phyloP scores from a whole-genome alignment of 2,329 filamentous ascomycete genomes.

The Nakataea oryzae region DNA sequence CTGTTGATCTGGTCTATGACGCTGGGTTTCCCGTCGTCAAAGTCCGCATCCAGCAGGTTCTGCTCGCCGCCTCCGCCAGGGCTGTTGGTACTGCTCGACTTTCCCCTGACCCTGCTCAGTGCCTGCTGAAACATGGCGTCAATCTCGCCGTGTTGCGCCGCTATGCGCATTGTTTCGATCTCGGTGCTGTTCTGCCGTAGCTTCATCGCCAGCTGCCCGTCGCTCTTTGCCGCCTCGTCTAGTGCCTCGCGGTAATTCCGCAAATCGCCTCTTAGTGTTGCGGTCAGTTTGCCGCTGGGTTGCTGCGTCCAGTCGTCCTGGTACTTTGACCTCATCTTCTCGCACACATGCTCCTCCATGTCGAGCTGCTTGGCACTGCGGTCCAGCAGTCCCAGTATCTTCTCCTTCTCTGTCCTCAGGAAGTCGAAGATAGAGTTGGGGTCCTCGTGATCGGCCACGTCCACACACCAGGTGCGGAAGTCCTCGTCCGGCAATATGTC shows the following conservation, averaged over 20 bases:
- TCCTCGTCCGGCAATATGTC: conserved; percentile 82
- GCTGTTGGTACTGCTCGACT: conserved; percentile 49
- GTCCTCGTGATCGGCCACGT: conserved; percentile 76
- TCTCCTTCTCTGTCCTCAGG: conserved; percentile 66
- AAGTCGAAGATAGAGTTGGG: conserved; percentile 71
- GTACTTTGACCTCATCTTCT: conserved; percentile 99
- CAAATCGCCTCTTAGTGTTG: conserved; percentile 78
- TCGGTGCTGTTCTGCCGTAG: conserved; percentile 78
- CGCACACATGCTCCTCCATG: conserved; percentile 94
- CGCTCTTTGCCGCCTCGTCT: conserved; percentile 80
- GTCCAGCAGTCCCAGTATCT: conserved; percentile 63
- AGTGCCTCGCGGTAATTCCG: conserved; percentile 80
- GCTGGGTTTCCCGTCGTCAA: conserved; percentile 67
- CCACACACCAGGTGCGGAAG: conserved; percentile 88
- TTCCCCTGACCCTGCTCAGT: conserved; percentile 66
- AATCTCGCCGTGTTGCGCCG: conserved; percentile 75
- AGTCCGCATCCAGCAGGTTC: conserved; percentile 84
- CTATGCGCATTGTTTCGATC: conserved; percentile 90
- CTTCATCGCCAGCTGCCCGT: conserved; percentile 72
- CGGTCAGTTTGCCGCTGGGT: conserved; percentile 80
- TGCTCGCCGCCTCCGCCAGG: conserved; percentile 52
- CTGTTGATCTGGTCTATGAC: conserved; percentile 81
- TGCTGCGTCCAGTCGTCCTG: conserved; percentile 95
- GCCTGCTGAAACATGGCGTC: conserved; percentile 84
- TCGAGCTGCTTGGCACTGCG: conserved; percentile 80